Evolutionary conservation across 2,329 filamentous ascomycete species (phyloP).

Genomic region (Sporothrix dimorphospora): DNA sequence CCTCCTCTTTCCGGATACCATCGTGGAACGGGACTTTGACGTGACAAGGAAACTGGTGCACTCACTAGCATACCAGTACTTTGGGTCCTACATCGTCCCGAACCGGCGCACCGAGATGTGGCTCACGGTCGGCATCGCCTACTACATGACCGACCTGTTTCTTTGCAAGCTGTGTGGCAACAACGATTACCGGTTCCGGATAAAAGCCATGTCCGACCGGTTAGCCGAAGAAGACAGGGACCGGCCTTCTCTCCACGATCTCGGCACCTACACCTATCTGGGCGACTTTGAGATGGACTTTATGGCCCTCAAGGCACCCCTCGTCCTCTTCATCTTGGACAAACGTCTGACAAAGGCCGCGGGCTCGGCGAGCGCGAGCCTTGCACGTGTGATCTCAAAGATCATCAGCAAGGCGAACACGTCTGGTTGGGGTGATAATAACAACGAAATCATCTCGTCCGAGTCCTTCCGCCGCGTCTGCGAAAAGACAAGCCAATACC

Average conservation of each 20-base stretch:
- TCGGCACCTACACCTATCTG: slow-evolving; percentile 76
- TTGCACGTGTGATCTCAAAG: slow-evolving; percentile 82
- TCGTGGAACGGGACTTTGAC: slow-evolving; percentile 83
- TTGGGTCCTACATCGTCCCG: slow-evolving; percentile 88
- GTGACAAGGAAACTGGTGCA: slow-evolving; percentile 81
- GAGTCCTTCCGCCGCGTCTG: slow-evolving; percentile 80
- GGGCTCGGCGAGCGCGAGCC: slow-evolving; percentile 68
- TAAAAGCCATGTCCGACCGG: slow-evolving; percentile 81
- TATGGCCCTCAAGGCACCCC: slow-evolving; percentile 83
- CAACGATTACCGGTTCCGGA: slow-evolving; percentile 89
- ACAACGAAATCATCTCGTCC: slow-evolving; percentile 73
- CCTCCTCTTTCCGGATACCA: slow-evolving; percentile 79
- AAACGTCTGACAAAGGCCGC: slow-evolving; percentile 87
- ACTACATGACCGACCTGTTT: slow-evolving; percentile 94
- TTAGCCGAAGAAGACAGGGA: slow-evolving; percentile 81
- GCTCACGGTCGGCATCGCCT: slow-evolving; percentile 86
- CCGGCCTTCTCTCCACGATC: slow-evolving; percentile 78
- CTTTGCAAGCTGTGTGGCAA: slow-evolving; percentile 90
- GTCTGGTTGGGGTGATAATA: slow-evolving; percentile 45
- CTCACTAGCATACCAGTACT: slow-evolving; percentile 88
- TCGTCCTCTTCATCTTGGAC: slow-evolving; percentile 93
- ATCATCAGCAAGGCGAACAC: slow-evolving; percentile 80
- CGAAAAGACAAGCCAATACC: slow-evolving; percentile 82
- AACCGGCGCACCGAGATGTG: slow-evolving; percentile 80
- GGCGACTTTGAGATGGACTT: slow-evolving; percentile 89